Percentiles rank a stretch among this genome's conserved stretches.
Evolutionary conservation across 1,284 basidiomycete species (phyloP).

Genomic region (Agroathelia rolfsii): DNA sequence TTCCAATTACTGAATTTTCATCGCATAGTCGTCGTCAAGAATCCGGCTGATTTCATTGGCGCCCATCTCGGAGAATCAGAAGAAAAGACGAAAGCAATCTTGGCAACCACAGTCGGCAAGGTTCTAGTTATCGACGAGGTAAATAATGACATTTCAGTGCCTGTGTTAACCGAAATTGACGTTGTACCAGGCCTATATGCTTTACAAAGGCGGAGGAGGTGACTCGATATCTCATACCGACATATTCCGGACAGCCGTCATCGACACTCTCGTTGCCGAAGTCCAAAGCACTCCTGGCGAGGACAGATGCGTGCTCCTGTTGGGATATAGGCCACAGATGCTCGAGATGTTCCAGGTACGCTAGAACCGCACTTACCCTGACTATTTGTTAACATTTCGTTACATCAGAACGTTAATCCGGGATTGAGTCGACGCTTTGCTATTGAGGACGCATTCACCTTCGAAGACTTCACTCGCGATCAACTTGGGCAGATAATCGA

Average conservation of each 20-base stretch:
- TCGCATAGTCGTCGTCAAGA: conserved; percentile 21
- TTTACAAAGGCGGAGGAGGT: conserved; percentile 7
- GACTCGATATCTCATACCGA: conserved; percentile 21
- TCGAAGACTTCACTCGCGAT: conserved; percentile 10
- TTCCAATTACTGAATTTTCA: background rate
- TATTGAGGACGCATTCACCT: conserved; percentile 13
- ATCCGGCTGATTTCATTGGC: conserved; percentile 14
- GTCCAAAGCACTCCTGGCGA: conserved; percentile 13
- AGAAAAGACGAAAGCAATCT: conserved; percentile 12
- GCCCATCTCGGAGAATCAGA: conserved; percentile 11
- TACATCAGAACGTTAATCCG: conserved; percentile 30
- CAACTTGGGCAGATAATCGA: conserved; percentile 9
- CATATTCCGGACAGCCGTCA: conserved; percentile 13
- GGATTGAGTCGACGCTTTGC: conserved; percentile 12
- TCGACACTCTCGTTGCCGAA: conserved; percentile 15
- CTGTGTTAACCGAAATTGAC: too few species aligned
- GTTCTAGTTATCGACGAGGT: conserved; percentile 15
- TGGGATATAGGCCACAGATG: conserved; percentile 13
- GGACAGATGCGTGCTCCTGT: conserved; percentile 13
- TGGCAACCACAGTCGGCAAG: conserved; percentile 11
- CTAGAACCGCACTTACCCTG: background rate
- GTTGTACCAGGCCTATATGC: conserved; percentile 11
- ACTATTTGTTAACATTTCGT: conserved; percentile 2
- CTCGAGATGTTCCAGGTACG: conserved; percentile 14
- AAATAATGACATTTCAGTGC: conserved; percentile 9